Evolutionary conservation across 805 yeast species (phyloP), one percentile per base, ranked within the genome.

Genomic region (Debaryomyces tyrocola): DNA sequence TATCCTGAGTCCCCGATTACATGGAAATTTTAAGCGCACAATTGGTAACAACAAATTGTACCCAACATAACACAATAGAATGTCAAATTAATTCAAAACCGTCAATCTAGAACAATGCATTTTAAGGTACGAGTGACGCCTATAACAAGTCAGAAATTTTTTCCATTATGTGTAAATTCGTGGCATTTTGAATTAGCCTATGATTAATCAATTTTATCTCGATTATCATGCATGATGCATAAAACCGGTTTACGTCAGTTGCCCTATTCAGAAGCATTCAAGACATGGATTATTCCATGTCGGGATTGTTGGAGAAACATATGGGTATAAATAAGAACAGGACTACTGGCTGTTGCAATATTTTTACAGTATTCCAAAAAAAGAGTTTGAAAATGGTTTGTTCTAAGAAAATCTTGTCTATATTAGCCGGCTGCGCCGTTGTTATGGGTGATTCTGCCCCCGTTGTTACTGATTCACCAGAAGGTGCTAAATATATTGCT

Each of bases 401-500:
- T 20, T 41, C 39, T 29, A 27, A 38, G 4, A 36, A 46, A 14
- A 14, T 44, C 10, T 24, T 41, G 11, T 24, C 33, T 6, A 20
- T 44, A 18, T 37, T 54, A 11, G 51, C 53, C n/a, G 40, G 33
- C 12, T 14, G 42, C 42, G 12, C 29, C 7, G 15, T 39, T 14
- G 42, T 39, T 17, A 12, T 52, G 12, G 55, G 59, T 14, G 57
- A 46, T 18, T 55, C 65, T 7, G 60, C 67, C 12, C 72, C 72
- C 9, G 49, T 49, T 9, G 55, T 53, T 12, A 38, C 61, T 10
- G 64, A 69, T 51, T 69, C 73, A 3, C 67, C 69, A 9, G 48
- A 53, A 10, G 59, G 56, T 7, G 57, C 57, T 15, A 50, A 45
- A 24, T 66, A 60, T 54, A 51, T 57, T 41, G 75, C 74, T 37